Evolutionary conservation across 345 rosid species (phyloP), one percentile per base, ranked within the genome.

Genomic region (Eucalyptus brandiana): DNA sequence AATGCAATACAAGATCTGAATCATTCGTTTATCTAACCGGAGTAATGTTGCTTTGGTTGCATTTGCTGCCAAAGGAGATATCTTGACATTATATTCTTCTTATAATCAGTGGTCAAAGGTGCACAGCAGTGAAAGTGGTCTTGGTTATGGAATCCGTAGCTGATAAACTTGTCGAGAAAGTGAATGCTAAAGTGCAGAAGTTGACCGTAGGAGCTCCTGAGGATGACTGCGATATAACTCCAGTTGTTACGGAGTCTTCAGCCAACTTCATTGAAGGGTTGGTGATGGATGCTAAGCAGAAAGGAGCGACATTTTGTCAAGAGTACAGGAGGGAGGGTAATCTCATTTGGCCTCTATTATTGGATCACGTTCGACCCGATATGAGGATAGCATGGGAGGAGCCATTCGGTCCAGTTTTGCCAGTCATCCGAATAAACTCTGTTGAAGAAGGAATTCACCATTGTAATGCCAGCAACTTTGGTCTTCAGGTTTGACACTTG

Each of bases 331-430:
- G 99, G 92, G 99, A 96, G 4, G 99, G 99, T 42, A 97, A 98
- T 94, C 97, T 98, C 47, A 98, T 98, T 44, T 97, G 99, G 99
- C 99, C 99, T 15, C 92, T 98, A 93, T 90, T 98, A 93, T 88
- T 97, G 67, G 99, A 98, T 92, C 93, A 98, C 58, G 98, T 98
- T 60, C 94, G 95, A 89, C 98, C 99, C 4, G 98, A 97, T 88
- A 98, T 98, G 99, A 95, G 99, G 93, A 97, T 98, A 3, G 99
- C 99, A 0, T 98, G 99, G 99, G 99, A 98, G 91, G 99, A 98
- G 89, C 99, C 99, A 1, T 98, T 98, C 3, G 99, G 99, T 40
- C 99, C 99, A 1, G 95, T 98, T 88, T 80, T 98, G 56, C 99
- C 99, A 0, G 98, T 98, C 24, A 90, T 98, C 19, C 92, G 99